phyloP scores from a whole-genome alignment of 352 stramenopile species.

The Peronospora tabacina region DNA sequence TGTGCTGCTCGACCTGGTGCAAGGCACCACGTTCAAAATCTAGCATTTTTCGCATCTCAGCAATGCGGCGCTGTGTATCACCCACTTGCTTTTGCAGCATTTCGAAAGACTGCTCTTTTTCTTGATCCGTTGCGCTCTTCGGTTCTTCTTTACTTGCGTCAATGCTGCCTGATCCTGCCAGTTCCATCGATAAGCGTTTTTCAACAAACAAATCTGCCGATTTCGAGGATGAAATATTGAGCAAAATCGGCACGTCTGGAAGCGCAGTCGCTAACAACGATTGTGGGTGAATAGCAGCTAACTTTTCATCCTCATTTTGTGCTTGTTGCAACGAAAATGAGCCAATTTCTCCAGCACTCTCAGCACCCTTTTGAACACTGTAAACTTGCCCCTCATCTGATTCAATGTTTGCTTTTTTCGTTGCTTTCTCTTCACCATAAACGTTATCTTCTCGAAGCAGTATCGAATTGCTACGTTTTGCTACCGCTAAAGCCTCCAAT shows the following conservation, averaged over 20 bases:
- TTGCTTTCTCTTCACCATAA: conserved; percentile 12
- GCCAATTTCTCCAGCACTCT: background rate
- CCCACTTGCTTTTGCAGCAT: conserved; percentile 28
- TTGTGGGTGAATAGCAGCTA: conserved; percentile 11
- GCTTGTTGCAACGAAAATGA: conserved; percentile 11
- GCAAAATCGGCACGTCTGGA: conserved; percentile 12
- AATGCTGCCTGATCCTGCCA: conserved; percentile 2
- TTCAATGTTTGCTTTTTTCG: background rate
- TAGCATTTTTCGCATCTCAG: conserved; percentile 37
- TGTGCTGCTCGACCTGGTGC: conserved; percentile 22
- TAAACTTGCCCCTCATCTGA: background rate
- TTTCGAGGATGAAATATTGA: background rate
- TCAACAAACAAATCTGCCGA: background rate
- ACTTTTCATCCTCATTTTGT: conserved; percentile 14
- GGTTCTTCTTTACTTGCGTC: conserved; percentile 1
- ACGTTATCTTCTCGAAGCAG: conserved; percentile 24
- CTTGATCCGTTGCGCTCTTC: background rate
- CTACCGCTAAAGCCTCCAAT: conserved; percentile 33
- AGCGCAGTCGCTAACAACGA: conserved; percentile 10
- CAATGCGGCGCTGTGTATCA: conserved; percentile 31
- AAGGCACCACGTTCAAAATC: conserved; percentile 28
- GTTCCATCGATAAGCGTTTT: conserved; percentile 1
- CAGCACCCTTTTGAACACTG: background rate
- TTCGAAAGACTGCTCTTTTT: conserved; percentile 22
- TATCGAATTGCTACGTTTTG: conserved; percentile 9